A percentile compares a stretch with the other conserved stretches of the same genome.
phyloP scores from a whole-genome alignment of 306 rosid species.

The Vicia faba region DNA sequence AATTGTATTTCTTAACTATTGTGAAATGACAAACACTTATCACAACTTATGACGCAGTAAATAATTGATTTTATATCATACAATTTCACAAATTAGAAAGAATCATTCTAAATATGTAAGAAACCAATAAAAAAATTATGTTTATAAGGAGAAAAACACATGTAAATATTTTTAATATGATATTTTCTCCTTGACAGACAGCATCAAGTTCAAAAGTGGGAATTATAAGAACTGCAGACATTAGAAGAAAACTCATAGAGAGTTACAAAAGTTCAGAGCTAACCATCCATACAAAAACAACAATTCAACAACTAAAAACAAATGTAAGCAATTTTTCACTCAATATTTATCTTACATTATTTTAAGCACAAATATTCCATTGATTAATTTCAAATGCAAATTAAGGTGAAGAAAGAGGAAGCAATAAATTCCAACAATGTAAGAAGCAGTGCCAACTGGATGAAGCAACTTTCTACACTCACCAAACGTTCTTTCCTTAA shows the following conservation, averaged over 20 bases:
- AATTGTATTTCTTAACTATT: no score
- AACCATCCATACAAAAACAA: slow-evolving; percentile 44
- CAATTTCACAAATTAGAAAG: no score
- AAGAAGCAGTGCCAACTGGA: slow-evolving; percentile 49
- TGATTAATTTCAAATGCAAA: not conserved
- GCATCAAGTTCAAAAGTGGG: slow-evolving; percentile 52
- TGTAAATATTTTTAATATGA: not conserved
- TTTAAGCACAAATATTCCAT: not conserved
- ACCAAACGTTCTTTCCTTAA: slow-evolving; percentile 64
- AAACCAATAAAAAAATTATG: no score
- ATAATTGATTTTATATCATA: no score
- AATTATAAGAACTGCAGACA: slow-evolving; percentile 52
- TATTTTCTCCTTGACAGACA: slow-evolving; percentile 35
- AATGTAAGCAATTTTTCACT: slow-evolving; percentile 45
- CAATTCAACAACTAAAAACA: slow-evolving; percentile 51
- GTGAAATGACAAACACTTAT: no score
- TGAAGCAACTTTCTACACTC: slow-evolving; percentile 64
- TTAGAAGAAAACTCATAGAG: slow-evolving; percentile 58
- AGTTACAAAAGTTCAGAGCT: slow-evolving; percentile 62
- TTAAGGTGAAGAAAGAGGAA: slow-evolving; percentile 45
- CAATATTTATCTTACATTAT: not conserved
- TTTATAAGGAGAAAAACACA: not conserved
- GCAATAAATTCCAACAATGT: slow-evolving; percentile 35
- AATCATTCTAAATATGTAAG: no score
- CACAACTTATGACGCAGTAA: no score